Percentiles rank a stretch among this genome's conserved stretches.
phyloP scores from a whole-genome alignment of 768 basidiomycete species.

The Mycena haematopus region DNA sequence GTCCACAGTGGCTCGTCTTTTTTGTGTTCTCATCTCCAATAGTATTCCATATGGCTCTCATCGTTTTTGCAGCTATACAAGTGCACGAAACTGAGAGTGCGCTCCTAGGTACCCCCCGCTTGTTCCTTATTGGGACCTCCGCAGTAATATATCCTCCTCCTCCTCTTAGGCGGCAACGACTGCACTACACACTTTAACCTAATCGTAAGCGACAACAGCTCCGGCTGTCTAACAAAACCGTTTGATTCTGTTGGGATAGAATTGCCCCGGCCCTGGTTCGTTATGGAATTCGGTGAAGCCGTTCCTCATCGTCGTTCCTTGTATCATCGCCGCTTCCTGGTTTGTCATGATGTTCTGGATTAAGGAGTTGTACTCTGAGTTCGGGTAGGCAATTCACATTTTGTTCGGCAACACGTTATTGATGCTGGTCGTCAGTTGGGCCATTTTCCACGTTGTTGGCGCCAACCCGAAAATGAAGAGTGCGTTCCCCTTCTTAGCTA shows the following conservation, averaged over 20 bases:
- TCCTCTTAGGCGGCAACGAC: conserved; percentile 38
- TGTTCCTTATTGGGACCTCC: too few relatives aligned
- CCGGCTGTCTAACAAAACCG: neutral
- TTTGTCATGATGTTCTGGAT: conserved; percentile 71
- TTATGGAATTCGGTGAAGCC: conserved; percentile 67
- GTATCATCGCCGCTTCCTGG: conserved; percentile 72
- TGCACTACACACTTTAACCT: conserved; percentile 44
- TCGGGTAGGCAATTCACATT: conserved; percentile 64
- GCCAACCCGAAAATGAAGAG: conserved; percentile 87
- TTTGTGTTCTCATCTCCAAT: conserved; percentile 10
- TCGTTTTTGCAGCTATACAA: conserved; percentile 79
- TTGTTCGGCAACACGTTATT: neutral
- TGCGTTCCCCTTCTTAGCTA: conserved; percentile 41
- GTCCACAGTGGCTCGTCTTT: conserved; percentile 25
- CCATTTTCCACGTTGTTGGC: conserved; percentile 88
- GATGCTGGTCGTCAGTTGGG: conserved; percentile 64
- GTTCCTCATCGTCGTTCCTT: conserved; percentile 76
- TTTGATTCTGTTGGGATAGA: conserved; percentile 41
- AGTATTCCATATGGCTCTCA: conserved; percentile 80
- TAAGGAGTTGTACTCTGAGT: conserved; percentile 76
- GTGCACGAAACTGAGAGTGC: conserved; percentile 76
- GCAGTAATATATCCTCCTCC: too few relatives aligned
- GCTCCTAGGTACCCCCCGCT: too few relatives aligned
- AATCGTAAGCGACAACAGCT: conserved; percentile 46
- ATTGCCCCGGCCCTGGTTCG: conserved; percentile 54